phyloP scores from a whole-genome alignment of 495 filamentous ascomycete species.

The Aspergillus mulundensis region DNA sequence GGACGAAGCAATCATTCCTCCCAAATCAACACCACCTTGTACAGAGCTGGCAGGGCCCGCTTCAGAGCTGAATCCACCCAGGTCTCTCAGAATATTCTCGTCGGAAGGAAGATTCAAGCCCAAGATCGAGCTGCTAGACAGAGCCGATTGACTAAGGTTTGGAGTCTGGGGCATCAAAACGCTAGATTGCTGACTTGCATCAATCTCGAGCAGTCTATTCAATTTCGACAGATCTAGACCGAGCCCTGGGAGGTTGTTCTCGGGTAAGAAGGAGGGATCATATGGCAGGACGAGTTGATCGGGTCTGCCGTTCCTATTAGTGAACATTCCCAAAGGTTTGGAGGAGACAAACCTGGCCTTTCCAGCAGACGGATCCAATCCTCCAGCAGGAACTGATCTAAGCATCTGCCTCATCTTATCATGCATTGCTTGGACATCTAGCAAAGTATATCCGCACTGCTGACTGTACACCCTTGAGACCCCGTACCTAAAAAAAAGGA shows the following conservation, averaged over 20 bases:
- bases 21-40: conserved; percentile 20
- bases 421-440: conserved; percentile 74
- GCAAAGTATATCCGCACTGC: conserved; percentile 80
- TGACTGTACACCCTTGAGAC: conserved; percentile 79
- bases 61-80: conserved; percentile 20
- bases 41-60: conserved; percentile 21
- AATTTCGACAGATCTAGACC: conserved; percentile 50
- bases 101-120: conserved; percentile 33
- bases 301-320: conserved; percentile 46
- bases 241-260: conserved; percentile 53
- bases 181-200: conserved; percentile 18
- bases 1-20: conserved; percentile 13
- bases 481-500: conserved; percentile 56
- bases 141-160: conserved; percentile 24
- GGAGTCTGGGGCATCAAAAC: conserved; percentile 28
- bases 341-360: conserved; percentile 57
- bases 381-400: conserved; percentile 48
- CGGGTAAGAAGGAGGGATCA: conserved; percentile 82
- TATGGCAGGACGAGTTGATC: conserved; percentile 76
- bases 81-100: conserved; percentile 21
- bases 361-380: conserved; percentile 67
- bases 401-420: conserved; percentile 65
- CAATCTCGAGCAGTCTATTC: conserved; percentile 6
- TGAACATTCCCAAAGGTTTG: background rate
- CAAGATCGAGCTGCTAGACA: conserved; percentile 25